Percentiles rank a stretch among this genome's conserved stretches.
Conservation (phyloP, 257 asterid genomes). For the Plantago ovata region DNA sequence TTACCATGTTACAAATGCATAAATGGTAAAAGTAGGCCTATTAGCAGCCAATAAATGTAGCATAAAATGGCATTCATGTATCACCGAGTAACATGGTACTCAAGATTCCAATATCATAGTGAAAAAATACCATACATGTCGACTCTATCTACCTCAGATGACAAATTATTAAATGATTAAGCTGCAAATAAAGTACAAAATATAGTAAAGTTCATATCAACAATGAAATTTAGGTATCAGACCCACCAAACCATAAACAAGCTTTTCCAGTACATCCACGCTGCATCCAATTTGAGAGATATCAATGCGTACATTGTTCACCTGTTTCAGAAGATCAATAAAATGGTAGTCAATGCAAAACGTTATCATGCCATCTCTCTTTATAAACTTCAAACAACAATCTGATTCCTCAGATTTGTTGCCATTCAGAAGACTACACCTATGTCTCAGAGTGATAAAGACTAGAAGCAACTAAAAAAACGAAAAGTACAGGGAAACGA, state of each 20-base stretch:
- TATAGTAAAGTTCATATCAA: background rate
- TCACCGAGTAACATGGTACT: no score
- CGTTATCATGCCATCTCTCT: slow-evolving; percentile 5
- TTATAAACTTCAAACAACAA: background rate
- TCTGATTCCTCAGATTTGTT: slow-evolving; percentile 4
- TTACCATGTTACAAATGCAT: background rate
- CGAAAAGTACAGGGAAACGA: background rate
- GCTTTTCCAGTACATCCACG: slow-evolving; percentile 46
- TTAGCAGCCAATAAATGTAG: background rate
- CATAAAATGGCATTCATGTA: background rate
- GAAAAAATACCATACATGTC: background rate
- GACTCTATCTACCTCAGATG: slow-evolving; percentile 1
- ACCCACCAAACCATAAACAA: slow-evolving; percentile 77
- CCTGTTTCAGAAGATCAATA: slow-evolving; percentile 40
- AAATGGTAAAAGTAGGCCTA: background rate
- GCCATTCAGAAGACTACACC: background rate
- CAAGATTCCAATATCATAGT: no score
- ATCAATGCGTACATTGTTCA: slow-evolving; percentile 56
- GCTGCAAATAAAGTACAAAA: background rate
- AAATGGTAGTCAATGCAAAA: slow-evolving; percentile 6
- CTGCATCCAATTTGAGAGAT: slow-evolving; percentile 52
- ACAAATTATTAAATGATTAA: slow-evolving; percentile 10
- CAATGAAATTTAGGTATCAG: background rate
- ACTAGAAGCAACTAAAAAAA: background rate
- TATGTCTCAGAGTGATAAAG: background rate